Evolutionary conservation across 345 rosid genomes (phyloP), one percentile per base, ranked within the genome.

Genomic region (Fremontodendron californicum): DNA sequence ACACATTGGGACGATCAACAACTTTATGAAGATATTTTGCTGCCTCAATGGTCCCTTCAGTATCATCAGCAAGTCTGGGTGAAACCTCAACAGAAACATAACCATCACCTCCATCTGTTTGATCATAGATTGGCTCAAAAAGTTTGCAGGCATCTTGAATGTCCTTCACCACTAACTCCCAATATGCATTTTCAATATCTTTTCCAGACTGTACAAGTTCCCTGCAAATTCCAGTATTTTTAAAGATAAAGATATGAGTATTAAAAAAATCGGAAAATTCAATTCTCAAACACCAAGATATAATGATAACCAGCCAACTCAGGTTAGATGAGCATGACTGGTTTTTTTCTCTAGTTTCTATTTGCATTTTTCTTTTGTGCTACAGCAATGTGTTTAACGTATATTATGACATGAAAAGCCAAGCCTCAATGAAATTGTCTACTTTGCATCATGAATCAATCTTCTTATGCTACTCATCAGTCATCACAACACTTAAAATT

Each of bases 71-170:
- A 71, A 96, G 97, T 75, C 90, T 86, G 29, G 98, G 99, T 61
- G 98, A 96, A 80, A 96, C 99, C 89, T 96, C 97, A 16, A 96
- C 99, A 19, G 98, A 93, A 77, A 96, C 98, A 80, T 96, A 93
- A 63, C 99, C 99, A 84, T 96, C 99, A 12, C 83, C 97, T 71
- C 88, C 97, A 77, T 92, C 94, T 33, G 99, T 96, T 80, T 92
- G 84, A 79, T 93, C 95, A 80, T 96, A 96, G 65, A 96, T 91
- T 52, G 92, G 71, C 92, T 96, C 99, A 85, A 96, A 96, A 62
- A 96, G 97, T 76, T 88, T 92, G 88, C 98, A 93, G 0, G 99
- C 99, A 86, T 92, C 97, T 77, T 96, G 98, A 78, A 96, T 96
- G 85, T 93, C 99, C 91, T 89, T 92, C 83, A 96, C 89, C 81